Evolutionary conservation across 2,329 filamentous ascomycete genomes (phyloP).

Genomic region (Sordariomycetes sp.): DNA sequence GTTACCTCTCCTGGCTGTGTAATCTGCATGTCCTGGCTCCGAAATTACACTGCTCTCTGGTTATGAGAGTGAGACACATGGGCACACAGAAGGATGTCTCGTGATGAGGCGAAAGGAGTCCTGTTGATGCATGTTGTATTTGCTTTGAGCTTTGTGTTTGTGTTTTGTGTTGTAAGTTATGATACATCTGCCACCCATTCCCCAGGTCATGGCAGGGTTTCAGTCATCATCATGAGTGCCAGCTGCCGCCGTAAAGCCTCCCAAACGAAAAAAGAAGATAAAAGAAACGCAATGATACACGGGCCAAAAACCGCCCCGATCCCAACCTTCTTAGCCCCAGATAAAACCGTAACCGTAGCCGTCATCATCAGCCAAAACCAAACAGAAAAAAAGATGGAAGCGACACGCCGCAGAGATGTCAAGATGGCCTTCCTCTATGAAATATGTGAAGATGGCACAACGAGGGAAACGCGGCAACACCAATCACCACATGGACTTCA

Average conservation of each 20-base stretch:
- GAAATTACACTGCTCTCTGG: too few relatives aligned
- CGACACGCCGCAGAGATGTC: background rate
- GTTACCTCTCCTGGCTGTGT: background rate
- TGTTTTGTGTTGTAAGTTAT: background rate
- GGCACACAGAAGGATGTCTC: background rate
- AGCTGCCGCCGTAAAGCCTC: background rate
- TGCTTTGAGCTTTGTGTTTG: background rate
- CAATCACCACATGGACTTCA: background rate
- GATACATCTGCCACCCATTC: background rate
- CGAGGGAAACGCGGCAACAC: background rate
- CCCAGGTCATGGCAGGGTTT: background rate
- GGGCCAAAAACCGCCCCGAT: background rate
- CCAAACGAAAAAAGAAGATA: background rate
- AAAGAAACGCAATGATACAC: too few relatives aligned
- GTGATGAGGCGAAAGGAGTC: too few relatives aligned
- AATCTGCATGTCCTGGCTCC: background rate
- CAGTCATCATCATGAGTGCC: background rate
- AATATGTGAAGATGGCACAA: background rate
- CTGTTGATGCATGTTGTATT: background rate
- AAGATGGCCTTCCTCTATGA: background rate
- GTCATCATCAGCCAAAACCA: background rate
- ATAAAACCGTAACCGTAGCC: conserved; percentile 2
- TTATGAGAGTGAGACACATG: too few relatives aligned
- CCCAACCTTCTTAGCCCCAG: too few relatives aligned
- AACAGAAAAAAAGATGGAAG: background rate